Base-by-base conservation (phyloP, 495 filamentous ascomycete genomes). In the Sporormia fimetaria region DNA sequence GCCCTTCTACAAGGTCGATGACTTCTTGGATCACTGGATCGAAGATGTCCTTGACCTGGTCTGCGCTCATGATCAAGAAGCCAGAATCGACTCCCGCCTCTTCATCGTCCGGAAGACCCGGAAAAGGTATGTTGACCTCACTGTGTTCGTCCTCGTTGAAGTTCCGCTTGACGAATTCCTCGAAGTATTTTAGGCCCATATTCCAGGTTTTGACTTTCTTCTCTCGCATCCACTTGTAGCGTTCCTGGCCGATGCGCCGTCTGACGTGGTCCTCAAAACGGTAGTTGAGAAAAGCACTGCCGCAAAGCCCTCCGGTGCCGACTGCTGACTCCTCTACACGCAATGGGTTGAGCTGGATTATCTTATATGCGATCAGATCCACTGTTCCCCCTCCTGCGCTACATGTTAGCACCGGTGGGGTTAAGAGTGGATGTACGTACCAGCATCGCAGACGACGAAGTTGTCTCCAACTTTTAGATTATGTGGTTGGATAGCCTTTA, bases 141-240 rank as follows among this genome's bases (percentile, higher is more conserved):
- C 71, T 64, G 43, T 80, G 72, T 42, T 82, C 77, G 20, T 81
- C 76, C 52, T 81, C 76, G 51, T 78, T 80, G 56, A 83, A 85
- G 45, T 83, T 82, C 15, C 61, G 49, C 49, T 64, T 64, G 8
- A 64, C 60, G 31, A 64, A 64, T 54, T 82, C 77, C 49, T 81
- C 81, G 54, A 85, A 85, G 46, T 83, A 82, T 27, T 59, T 80
- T 70, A 83, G 66, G 2, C 74, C 75, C 80, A 85, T 84, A 60
- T 81, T 79, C 75, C 80, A 80, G 1, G 62, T 63, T 48, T 65
- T 65, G 3, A 63, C 54, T 49, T 65, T 63, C 46, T 62, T 62
- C 37, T 64, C 63, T 8, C 61, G 55, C 61, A 67, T 65, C 15
- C 33, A 41, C 11, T 45, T 47, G 52, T 64, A 67, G 14, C 55